Evolutionary conservation across 1,284 basidiomycete genomes (phyloP), one percentile per base, ranked within the genome.

Genomic region (Cryptococcus sp.): DNA sequence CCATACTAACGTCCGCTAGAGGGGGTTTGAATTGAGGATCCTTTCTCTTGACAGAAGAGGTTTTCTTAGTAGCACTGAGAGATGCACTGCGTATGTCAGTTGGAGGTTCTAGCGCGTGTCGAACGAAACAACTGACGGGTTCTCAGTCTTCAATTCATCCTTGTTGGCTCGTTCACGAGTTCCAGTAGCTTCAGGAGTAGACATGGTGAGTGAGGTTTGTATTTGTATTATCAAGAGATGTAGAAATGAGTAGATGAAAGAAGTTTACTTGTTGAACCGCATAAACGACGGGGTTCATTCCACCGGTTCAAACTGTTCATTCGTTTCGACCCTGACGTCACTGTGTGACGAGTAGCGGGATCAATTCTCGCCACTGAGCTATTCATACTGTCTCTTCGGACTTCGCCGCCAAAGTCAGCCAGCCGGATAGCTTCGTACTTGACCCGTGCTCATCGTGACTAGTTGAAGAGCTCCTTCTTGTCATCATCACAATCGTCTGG

Each of bases 11-110:
- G 46, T 77, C 70, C 43, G 64, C 61, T 50, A 77, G 67, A 31
- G 74, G 74, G 10, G 74, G 74, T 53, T 77, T 74, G 50, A 77
- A 69, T 3, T 61, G 8, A 7, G 74, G 73, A 53, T 72, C 67
- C 55, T 71, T 67, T 37, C 64, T 42, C 5, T 57, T 55, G 4
- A 75, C 70, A 8, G 11, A 13, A 31, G 23, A 23, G 23, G 23
- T 23, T 23, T 23, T 23, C 5, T 71, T 64, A 53, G 68, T 62
- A 7, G 61, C 50, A 5, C 66, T 64, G 31, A 76, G 62, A 1
- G 75, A 77, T 10, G 72, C 63, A 5, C 72, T 71, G 50, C 50
- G 46, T 37, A 30, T 32, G 32, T n/a, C 37, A n/a, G 43, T 8
- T 8, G 23, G 23, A 23, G 23, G 2, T 23, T 23, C 23, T 23